Percentiles rank a stretch among this genome's conserved stretches.
These are phyloP conservation scores for Aspergillus sp. DNA, from an alignment of 2,329 filamentous ascomycete genomes.

Conservation along the genomic window DNA sequence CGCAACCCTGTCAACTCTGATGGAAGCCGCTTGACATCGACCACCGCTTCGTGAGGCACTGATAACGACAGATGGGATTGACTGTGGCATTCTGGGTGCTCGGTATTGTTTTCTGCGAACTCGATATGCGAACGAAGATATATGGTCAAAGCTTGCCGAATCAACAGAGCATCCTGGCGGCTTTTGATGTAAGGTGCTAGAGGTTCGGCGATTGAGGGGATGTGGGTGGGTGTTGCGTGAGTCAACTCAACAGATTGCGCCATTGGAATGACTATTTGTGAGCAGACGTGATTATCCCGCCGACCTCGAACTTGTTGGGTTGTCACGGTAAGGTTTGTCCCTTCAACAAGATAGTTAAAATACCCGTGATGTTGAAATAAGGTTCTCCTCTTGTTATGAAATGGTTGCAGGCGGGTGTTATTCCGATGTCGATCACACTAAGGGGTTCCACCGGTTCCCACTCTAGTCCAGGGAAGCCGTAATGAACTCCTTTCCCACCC, in stretches of 20 bases:
- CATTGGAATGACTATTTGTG: slow-evolving; percentile 21
- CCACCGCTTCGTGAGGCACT: slow-evolving; percentile 34
- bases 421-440: too few relatives aligned
- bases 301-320: too few relatives aligned
- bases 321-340: too few relatives aligned
- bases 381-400: too few relatives aligned
- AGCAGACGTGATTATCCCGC: background rate
- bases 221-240: slow-evolving; percentile 25
- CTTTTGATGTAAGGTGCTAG: slow-evolving; percentile 43
- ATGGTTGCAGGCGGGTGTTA: too few relatives aligned
- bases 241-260: slow-evolving; percentile 20
- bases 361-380: too few relatives aligned
- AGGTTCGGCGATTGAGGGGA: slow-evolving; percentile 38
- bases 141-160: slow-evolving; percentile 42
- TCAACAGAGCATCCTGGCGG: slow-evolving; percentile 42
- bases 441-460: too few relatives aligned
- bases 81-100: slow-evolving; percentile 21
- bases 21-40: slow-evolving; percentile 38
- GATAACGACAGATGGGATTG: slow-evolving; percentile 40
- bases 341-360: too few relatives aligned
- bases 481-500: too few relatives aligned
- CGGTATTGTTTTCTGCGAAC: slow-evolving; percentile 31
- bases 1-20: slow-evolving; percentile 45
- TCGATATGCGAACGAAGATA: slow-evolving; percentile 42
- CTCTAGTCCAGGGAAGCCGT: too few relatives aligned